Percentiles rank a stretch among this genome's conserved stretches.
Conservation (phyloP, 2,329 filamentous ascomycete genomes). For the Aspergillus brasiliensis region DNA sequence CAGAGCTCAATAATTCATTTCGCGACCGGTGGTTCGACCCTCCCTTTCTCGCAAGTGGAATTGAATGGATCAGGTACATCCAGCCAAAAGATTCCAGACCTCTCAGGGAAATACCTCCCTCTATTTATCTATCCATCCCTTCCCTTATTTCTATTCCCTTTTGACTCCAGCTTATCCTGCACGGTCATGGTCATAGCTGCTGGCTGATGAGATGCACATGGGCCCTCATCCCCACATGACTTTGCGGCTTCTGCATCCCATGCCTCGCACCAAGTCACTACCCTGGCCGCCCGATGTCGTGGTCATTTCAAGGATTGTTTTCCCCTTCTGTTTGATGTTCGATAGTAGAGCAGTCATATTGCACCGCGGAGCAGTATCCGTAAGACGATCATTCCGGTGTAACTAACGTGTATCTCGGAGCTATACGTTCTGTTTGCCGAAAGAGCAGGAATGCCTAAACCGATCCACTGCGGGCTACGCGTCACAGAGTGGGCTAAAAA, state of each 20-base stretch:
- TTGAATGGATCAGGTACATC: not conserved
- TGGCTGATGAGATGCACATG: constrained; percentile 7
- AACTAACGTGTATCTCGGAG: not conserved
- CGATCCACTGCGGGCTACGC: constrained; percentile 6
- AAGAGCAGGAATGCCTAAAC: constrained; percentile 6
- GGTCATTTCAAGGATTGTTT: not conserved
- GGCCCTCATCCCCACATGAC: not conserved
- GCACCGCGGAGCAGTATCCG: not conserved
- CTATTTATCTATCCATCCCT: not conserved
- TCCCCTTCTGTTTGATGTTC: not conserved
- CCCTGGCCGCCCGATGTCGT: not conserved
- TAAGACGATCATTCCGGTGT: not conserved
- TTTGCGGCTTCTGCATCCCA: not conserved
- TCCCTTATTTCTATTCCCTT: not conserved
- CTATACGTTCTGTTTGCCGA: not conserved
- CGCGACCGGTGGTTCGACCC: constrained; percentile 2
- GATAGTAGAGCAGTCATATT: not conserved
- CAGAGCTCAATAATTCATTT: not conserved
- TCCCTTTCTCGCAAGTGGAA: not conserved
- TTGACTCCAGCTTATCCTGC: constrained; percentile 3
- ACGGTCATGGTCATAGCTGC: constrained; percentile 7
- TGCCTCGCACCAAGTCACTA: not conserved
- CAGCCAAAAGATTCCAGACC: not conserved
- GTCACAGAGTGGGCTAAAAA: constrained; percentile 6
- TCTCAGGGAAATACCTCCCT: not conserved